These are phyloP conservation scores for Microcyclospora pomicola DNA, from an alignment of 2,329 filamentous ascomycete species.

Conservation along the genomic window DNA sequence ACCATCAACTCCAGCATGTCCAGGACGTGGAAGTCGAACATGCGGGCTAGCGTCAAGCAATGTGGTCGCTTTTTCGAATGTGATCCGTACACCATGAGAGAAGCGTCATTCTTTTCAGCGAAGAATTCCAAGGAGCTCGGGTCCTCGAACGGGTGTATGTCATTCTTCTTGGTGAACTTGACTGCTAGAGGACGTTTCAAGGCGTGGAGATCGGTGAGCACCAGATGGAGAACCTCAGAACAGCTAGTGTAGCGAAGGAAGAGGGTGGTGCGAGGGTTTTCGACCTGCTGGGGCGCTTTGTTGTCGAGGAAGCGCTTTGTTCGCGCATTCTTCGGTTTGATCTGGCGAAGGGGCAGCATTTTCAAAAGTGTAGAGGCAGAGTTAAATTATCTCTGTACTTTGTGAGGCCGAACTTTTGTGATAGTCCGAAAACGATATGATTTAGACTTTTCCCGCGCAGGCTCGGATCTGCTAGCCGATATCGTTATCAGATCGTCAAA, in stretches of 20 bases:
- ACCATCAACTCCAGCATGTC: slow-evolving; percentile 92
- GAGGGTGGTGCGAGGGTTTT: slow-evolving; percentile 81
- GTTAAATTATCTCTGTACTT: too few species aligned
- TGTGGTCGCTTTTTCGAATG: slow-evolving; percentile 94
- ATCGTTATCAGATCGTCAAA: background rate
- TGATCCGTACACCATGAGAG: slow-evolving; percentile 68
- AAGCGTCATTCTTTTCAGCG: slow-evolving; percentile 88
- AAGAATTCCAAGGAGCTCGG: slow-evolving; percentile 83
- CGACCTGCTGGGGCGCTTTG: slow-evolving; percentile 72
- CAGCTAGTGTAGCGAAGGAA: slow-evolving; percentile 80
- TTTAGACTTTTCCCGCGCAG: too few species aligned
- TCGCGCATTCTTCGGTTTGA: slow-evolving; percentile 58
- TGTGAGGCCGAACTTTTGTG: too few species aligned
- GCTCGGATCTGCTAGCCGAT: too few species aligned
- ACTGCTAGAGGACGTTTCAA: slow-evolving; percentile 74
- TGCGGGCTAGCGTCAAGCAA: slow-evolving; percentile 66
- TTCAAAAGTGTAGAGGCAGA: slow-evolving; percentile 2
- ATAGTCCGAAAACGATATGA: too few species aligned
- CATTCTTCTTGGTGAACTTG: slow-evolving; percentile 95
- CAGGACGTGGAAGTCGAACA: slow-evolving; percentile 73
- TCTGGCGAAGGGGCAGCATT: slow-evolving; percentile 44
- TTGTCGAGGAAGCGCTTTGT: slow-evolving; percentile 91
- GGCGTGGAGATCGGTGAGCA: slow-evolving; percentile 69
- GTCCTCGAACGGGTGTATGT: slow-evolving; percentile 88
- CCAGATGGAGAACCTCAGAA: slow-evolving; percentile 69